These are phyloP conservation scores for Suaeda aralocaspica DNA, from an alignment of 148 eudicot species.

Conservation along the genomic window DNA sequence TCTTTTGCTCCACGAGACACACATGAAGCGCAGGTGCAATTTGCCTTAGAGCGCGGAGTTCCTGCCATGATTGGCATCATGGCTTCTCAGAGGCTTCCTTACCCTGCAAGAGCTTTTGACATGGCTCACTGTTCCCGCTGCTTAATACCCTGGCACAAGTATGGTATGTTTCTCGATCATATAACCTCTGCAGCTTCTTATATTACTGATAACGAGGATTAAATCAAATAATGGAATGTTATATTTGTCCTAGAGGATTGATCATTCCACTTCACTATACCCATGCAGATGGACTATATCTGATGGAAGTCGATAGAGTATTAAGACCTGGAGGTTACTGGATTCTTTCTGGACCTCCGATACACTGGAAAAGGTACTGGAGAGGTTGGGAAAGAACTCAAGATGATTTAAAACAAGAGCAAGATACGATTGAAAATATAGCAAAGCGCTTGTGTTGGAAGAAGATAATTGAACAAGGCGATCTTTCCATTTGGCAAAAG, in stretches of 20 bases:
- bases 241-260: too few species aligned
- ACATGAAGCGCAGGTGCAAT: constrained; percentile 96
- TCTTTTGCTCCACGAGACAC: constrained; percentile 96
- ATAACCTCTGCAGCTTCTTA: background rate
- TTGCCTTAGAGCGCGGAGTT: constrained; percentile 95
- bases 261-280: too few species aligned
- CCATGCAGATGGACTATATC: constrained; percentile 70
- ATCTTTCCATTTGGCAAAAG: constrained; percentile 83
- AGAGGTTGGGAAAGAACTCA: constrained; percentile 89
- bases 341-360: constrained; percentile 97
- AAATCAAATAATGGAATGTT: too few species aligned
- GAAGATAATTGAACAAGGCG: constrained; percentile 71
- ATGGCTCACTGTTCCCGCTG: constrained; percentile 99
- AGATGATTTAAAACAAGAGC: constrained; percentile 85
- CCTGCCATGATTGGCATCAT: constrained; percentile 93
- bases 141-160: constrained; percentile 70
- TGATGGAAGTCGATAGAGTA: constrained; percentile 85
- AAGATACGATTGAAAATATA: constrained; percentile 72
- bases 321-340: constrained; percentile 95
- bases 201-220: too few species aligned
- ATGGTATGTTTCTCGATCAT: constrained; percentile 37
- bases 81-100: constrained; percentile 81
- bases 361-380: constrained; percentile 77
- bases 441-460: constrained; percentile 77
- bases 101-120: constrained; percentile 91